phyloP scores from a whole-genome alignment of 2,329 filamentous ascomycete species.

The Hymenoscyphus occultus region DNA sequence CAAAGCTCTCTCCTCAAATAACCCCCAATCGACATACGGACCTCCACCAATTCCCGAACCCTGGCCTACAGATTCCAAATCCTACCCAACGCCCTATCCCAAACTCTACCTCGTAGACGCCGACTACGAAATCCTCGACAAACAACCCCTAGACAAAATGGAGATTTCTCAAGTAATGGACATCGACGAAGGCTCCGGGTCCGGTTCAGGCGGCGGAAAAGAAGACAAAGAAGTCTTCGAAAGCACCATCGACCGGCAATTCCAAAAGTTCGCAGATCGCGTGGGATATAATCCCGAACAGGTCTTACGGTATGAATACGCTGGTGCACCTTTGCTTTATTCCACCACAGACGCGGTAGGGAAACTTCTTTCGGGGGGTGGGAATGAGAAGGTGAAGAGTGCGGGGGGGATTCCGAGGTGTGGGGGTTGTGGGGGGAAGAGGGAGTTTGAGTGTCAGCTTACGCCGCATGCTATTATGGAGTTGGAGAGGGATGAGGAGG shows the following conservation, averaged over 20 bases:
- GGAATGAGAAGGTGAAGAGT: slow-evolving; percentile 27
- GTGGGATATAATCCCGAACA: slow-evolving; percentile 80
- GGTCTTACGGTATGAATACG: slow-evolving; percentile 76
- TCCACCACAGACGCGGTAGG: slow-evolving; percentile 73
- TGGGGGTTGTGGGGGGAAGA: slow-evolving; percentile 66
- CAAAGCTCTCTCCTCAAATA: slow-evolving; percentile 73
- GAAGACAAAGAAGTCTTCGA: slow-evolving; percentile 73
- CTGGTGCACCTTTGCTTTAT: slow-evolving; percentile 73
- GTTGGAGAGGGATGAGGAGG: slow-evolving; percentile 73
- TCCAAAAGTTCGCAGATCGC: slow-evolving; percentile 77
- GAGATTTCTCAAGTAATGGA: slow-evolving; percentile 50
- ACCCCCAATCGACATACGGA: slow-evolving; percentile 39
- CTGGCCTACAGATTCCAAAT: slow-evolving; percentile 64
- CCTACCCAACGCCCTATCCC: slow-evolving; percentile 70
- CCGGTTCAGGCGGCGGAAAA: slow-evolving; percentile 40
- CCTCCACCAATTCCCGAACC: slow-evolving; percentile 54
- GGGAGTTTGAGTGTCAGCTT: slow-evolving; percentile 89
- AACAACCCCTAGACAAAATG: slow-evolving; percentile 49
- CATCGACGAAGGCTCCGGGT: slow-evolving; percentile 42
- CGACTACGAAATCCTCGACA: slow-evolving; percentile 83
- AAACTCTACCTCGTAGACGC: slow-evolving; percentile 79
- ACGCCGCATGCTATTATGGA: slow-evolving; percentile 87
- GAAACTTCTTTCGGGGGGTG: slow-evolving; percentile 47
- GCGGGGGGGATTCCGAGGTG: slow-evolving; percentile 66
- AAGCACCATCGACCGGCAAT: slow-evolving; percentile 69